Evolutionary conservation across 2,329 filamentous ascomycete species (phyloP), one percentile per base, ranked within the genome.

Genomic region (Drechmeria coniospora): DNA sequence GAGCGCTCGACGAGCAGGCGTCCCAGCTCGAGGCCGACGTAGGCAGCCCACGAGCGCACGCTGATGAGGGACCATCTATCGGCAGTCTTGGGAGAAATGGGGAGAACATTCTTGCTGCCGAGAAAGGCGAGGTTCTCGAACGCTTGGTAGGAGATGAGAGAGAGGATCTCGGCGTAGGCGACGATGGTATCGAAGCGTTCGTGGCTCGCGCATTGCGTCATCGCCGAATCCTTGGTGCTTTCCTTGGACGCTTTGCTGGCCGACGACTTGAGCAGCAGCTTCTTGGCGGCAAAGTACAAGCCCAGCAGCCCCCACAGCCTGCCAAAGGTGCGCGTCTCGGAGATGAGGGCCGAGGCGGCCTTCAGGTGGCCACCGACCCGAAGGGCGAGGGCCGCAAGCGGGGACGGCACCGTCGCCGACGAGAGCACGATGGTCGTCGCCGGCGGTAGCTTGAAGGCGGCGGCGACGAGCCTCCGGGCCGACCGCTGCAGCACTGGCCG

Each of bases 71-170:
- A 76, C 46, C 76, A 74, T 38, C 57, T 61, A 16, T 50, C 63
- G 47, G 79, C 66, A 26, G 65, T 65, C 26, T 65, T 61, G 10
- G 63, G 59, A 5, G 54, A 52, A 54, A 69, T 63, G 11, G 55
- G 61, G 27, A 93, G 47, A 4, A 92, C 68, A 13, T 77, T 75
- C 50, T 84, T 84, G 34, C 63, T 61, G 3, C 74, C 65, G 21
- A 95, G 65, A 57, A 79, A 92, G 11, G 79, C 79, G 21, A 68
- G 65, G 54, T 93, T 94, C 60, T 98, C 90, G 22, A 87, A 63
- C 1, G 69, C 56, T 54, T 94, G 84, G 58, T 79, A 92, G 8
- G 59, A 47, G 8, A 78, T 53, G 49, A 79, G 79, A 8, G 71
- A 63, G 8, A 63, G 37, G 13, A 93, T 68, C 50, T 90, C 79